Percentiles rank a stretch among this genome's conserved stretches.
Evolutionary conservation across 106 monocot genomes (phyloP).

Genomic region (Dendrobium nobile): DNA sequence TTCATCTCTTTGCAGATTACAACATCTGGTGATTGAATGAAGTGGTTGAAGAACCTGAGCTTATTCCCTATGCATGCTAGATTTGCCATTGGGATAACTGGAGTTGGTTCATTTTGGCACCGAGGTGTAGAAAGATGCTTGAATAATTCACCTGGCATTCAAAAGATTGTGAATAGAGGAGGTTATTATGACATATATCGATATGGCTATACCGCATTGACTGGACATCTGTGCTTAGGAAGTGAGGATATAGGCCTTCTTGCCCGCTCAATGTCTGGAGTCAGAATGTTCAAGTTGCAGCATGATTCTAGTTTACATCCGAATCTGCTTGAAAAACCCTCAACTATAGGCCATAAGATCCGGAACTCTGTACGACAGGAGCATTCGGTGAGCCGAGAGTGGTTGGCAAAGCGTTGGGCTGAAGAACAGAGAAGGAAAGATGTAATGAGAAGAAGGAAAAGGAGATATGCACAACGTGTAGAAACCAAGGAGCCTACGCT

Average conservation of each 20-base stretch:
- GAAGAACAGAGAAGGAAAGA: conserved; percentile 14
- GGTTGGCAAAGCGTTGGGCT: conserved; percentile 33
- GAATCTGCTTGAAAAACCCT: neutral
- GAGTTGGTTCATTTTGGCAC: neutral
- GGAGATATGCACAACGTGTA: neutral
- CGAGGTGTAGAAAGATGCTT: neutral
- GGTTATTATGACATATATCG: neutral
- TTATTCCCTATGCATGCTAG: neutral
- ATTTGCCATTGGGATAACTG: neutral
- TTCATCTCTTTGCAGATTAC: neutral
- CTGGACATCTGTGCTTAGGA: neutral
- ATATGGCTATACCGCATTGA: neutral
- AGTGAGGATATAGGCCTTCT: neutral
- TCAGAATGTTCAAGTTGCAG: neutral
- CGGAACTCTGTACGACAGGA: conserved; percentile 5
- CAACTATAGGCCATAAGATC: neutral
- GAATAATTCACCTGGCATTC: neutral
- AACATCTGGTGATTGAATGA: neutral
- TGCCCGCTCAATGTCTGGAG: neutral
- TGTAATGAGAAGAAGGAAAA: conserved; percentile 1
- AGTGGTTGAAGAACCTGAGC: neutral
- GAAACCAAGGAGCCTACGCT: neutral
- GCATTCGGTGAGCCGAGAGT: conserved; percentile 19
- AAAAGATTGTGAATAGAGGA: conserved; percentile 1
- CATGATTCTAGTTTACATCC: neutral